These are phyloP conservation scores for Aphanomyces invadans DNA, from an alignment of 352 stramenopile genomes.

Conservation along the genomic window DNA sequence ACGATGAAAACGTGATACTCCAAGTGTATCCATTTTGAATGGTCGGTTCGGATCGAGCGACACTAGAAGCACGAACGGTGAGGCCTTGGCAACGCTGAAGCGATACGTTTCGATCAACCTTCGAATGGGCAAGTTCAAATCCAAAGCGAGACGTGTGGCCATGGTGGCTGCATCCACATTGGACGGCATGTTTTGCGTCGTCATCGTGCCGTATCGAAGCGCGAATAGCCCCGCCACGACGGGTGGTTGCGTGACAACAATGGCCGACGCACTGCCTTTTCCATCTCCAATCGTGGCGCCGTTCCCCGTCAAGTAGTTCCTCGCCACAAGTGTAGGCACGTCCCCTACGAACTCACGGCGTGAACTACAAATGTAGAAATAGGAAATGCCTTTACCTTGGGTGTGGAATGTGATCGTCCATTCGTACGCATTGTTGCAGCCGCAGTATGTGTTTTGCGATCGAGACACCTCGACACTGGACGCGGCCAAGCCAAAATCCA, in stretches of 20 bases:
- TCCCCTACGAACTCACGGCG: slow-evolving; percentile 30
- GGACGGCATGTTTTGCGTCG: slow-evolving; percentile 64
- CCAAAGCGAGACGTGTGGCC: slow-evolving; percentile 45
- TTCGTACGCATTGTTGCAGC: slow-evolving; percentile 54
- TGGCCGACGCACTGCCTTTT: slow-evolving; percentile 31
- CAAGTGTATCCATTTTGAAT: slow-evolving; percentile 52
- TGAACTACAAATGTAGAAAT: background rate
- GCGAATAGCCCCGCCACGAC: slow-evolving; percentile 55
- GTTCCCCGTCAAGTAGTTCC: slow-evolving; percentile 44
- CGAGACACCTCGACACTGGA: slow-evolving; percentile 52
- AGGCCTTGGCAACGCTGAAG: background rate
- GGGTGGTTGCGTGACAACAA: slow-evolving; percentile 54
- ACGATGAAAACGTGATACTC: slow-evolving; percentile 69
- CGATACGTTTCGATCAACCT: slow-evolving; percentile 13
- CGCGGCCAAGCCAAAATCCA: slow-evolving; percentile 61
- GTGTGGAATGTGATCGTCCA: slow-evolving; percentile 73
- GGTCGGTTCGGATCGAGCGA: slow-evolving; percentile 38
- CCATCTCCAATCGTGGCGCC: slow-evolving; percentile 55
- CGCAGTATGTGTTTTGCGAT: slow-evolving; percentile 58
- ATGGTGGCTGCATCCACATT: slow-evolving; percentile 52
- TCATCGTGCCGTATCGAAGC: slow-evolving; percentile 41
- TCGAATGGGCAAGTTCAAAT: slow-evolving; percentile 49
- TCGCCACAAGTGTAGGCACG: slow-evolving; percentile 39
- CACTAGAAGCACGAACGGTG: slow-evolving; percentile 12
- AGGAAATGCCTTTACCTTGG: slow-evolving; percentile 10